Percentiles rank a stretch among this genome's conserved stretches.
phyloP scores from a whole-genome alignment of 2,329 filamentous ascomycete genomes.

The Penicillium brasilianum region DNA sequence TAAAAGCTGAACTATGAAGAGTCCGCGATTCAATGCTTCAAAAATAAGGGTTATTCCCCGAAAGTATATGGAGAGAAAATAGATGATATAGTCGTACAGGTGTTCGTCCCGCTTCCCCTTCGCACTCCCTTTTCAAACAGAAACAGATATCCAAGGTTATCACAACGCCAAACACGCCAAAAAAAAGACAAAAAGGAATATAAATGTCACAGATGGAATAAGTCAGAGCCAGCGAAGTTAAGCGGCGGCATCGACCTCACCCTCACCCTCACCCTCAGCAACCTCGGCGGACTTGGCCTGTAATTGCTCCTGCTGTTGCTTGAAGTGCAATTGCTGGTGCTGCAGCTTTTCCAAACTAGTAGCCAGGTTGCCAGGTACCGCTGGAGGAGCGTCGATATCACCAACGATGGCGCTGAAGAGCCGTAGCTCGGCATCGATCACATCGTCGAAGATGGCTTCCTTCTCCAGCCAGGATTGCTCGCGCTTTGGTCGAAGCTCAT shows the following conservation, averaged over 20 bases:
- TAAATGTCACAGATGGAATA: background rate
- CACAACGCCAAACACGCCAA: constrained; percentile 14
- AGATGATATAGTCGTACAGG: constrained; percentile 31
- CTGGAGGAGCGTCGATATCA: constrained; percentile 15
- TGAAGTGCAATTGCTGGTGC: constrained; percentile 29
- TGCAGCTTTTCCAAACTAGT: constrained; percentile 33
- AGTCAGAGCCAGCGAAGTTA: background rate
- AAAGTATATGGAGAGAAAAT: constrained; percentile 2
- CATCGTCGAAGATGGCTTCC: constrained; percentile 50
- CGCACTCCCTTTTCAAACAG: constrained; percentile 9
- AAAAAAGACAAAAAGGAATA: constrained; percentile 9
- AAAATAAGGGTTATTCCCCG: background rate
- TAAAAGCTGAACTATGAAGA: background rate
- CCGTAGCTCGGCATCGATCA: constrained; percentile 49
- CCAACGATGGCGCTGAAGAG: constrained; percentile 40
- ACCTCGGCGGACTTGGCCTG: constrained; percentile 21
- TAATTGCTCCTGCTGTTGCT: constrained; percentile 28
- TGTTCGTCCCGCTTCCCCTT: constrained; percentile 15
- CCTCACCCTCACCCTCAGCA: constrained; percentile 15
- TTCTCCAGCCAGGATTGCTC: constrained; percentile 50
- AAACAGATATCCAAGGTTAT: constrained; percentile 8
- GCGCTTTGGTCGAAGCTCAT: constrained; percentile 43
- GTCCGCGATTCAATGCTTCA: background rate
- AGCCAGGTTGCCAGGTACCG: constrained; percentile 16
- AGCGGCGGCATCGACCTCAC: constrained; percentile 17